Evolutionary conservation across 2,329 filamentous ascomycete genomes (phyloP).

Genomic region (Fusarium mundagurra): DNA sequence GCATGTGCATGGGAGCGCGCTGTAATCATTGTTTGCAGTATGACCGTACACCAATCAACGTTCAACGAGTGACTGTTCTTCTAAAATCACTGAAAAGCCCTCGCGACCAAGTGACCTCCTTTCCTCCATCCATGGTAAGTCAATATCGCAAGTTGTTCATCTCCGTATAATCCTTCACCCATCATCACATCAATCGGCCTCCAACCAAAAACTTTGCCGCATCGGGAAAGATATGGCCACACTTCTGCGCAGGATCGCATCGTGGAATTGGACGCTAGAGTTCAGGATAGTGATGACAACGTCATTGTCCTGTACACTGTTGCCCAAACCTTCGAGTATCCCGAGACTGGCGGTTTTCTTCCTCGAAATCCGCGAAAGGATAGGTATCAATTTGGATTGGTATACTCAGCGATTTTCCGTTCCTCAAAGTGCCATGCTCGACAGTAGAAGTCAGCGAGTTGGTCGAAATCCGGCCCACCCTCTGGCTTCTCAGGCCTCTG

Average conservation of each 20-base stretch:
- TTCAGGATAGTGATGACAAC: slow-evolving; percentile 72
- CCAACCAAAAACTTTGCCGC: slow-evolving; percentile 43
- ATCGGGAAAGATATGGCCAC: slow-evolving; percentile 89
- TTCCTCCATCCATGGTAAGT: no score
- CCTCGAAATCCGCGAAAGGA: neutral
- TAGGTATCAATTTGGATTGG: neutral
- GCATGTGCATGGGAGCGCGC: neutral
- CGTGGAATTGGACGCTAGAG: slow-evolving; percentile 82
- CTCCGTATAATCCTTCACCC: no score
- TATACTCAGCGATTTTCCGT: neutral
- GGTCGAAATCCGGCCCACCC: neutral
- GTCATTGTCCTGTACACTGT: slow-evolving; percentile 56
- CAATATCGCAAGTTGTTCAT: no score
- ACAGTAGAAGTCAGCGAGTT: neutral
- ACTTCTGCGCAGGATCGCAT: slow-evolving; percentile 78
- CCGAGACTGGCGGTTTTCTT: neutral
- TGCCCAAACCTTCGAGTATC: neutral
- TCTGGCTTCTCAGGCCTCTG: neutral
- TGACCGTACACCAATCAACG: neutral
- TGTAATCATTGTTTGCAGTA: neutral
- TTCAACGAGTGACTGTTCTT: neutral
- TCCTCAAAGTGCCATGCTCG: neutral
- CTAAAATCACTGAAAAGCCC: no score
- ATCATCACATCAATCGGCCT: no score
- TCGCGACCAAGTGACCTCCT: no score